Evolutionary conservation across 768 basidiomycete genomes (phyloP).

Genomic region (Russula brevipes): DNA sequence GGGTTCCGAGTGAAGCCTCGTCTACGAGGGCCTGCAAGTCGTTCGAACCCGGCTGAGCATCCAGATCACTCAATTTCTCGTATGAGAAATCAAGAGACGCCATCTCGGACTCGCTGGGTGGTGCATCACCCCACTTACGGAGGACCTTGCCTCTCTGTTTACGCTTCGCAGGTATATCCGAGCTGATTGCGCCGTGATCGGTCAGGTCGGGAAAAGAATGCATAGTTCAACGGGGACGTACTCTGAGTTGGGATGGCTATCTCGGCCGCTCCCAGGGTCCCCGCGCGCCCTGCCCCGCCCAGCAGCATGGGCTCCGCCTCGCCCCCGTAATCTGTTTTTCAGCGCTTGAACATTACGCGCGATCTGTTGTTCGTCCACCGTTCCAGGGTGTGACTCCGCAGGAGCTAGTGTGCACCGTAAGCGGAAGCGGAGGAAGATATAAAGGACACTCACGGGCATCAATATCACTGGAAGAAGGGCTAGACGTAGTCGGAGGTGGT

Average conservation of each 20-base stretch:
- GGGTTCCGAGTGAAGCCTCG: slow-evolving; percentile 66
- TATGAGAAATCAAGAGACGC: slow-evolving; percentile 84
- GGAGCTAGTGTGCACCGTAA: slow-evolving; percentile 36
- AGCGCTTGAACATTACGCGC: slow-evolving; percentile 88
- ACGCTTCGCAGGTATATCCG: slow-evolving; percentile 45
- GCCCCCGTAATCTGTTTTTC: slow-evolving; percentile 75
- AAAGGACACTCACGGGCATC: slow-evolving; percentile 47
- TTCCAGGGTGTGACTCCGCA: slow-evolving; percentile 43
- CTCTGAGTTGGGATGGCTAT: slow-evolving; percentile 67
- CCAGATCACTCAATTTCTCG: slow-evolving; percentile 42
- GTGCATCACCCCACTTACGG: slow-evolving; percentile 89
- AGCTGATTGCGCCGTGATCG: slow-evolving; percentile 35
- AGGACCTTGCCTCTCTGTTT: slow-evolving; percentile 62
- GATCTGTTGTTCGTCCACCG: slow-evolving; percentile 83
- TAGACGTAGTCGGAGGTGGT: slow-evolving; percentile 36
- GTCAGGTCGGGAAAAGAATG: slow-evolving; percentile 1
- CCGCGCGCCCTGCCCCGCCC: slow-evolving; percentile 39
- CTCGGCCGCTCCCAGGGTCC: slow-evolving; percentile 50
- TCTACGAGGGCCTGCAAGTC: slow-evolving; percentile 64
- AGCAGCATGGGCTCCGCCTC: slow-evolving; percentile 57
- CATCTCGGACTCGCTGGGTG: slow-evolving; percentile 83
- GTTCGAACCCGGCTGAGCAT: slow-evolving; percentile 31
- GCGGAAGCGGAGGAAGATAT: neutral
- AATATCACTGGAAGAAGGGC: slow-evolving; percentile 53
- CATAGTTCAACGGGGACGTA: slow-evolving; percentile 35